Base-by-base conservation (phyloP, 2,329 filamentous ascomycete species). In the Dactylellina sp. region DNA sequence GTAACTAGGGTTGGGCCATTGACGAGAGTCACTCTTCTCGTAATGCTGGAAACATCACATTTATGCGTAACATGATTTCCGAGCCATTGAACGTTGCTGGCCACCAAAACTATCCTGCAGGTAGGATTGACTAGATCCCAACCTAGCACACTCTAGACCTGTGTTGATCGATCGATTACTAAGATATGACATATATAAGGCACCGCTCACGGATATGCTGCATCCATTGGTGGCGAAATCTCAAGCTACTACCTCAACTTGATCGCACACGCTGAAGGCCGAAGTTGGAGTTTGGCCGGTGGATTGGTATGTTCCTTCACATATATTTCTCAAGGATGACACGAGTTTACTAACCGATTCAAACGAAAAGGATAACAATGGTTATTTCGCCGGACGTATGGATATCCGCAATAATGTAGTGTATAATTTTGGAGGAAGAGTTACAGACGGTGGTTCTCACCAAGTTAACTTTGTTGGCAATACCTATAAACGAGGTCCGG, bases 401-500 rank as follows among this genome's bases (percentile, higher is more conserved):
- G 80, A 81, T 47, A 79, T 81, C 5, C 77, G 80, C 2, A 81
- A 81, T 71, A 81, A 81, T 44, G 79, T 81, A 14, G 80, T 81
- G 0, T 81, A 81, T 71, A 81, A 81, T 64, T 81, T 80, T 53
- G 80, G 80, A 50, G 60, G 12, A 2, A 79, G 80, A 11, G 78
- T 79, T 2, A 81, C 79, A 7, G 80, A 81, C 40, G 80, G 80
- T 7, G 80, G 80, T 11, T 76, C 78, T 1, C 78, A 80, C 52
- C 75, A 80, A 71, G 80, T 77, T 47, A 79, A 80, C 65, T 80
- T 81, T 49, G 80, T 81, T 7, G 78, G 78, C 9, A 81, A 81
- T 63, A 72, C 79, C 44, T 81, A 81, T 74, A 81, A 81, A 66
- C 78, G 70, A 28, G 80, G 80, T 0, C 80, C 80, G 14, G 77